Evolutionary conservation across 2,329 filamentous ascomycete genomes (phyloP), one percentile per base, ranked within the genome.

Genomic region (Xylaria arbuscula): DNA sequence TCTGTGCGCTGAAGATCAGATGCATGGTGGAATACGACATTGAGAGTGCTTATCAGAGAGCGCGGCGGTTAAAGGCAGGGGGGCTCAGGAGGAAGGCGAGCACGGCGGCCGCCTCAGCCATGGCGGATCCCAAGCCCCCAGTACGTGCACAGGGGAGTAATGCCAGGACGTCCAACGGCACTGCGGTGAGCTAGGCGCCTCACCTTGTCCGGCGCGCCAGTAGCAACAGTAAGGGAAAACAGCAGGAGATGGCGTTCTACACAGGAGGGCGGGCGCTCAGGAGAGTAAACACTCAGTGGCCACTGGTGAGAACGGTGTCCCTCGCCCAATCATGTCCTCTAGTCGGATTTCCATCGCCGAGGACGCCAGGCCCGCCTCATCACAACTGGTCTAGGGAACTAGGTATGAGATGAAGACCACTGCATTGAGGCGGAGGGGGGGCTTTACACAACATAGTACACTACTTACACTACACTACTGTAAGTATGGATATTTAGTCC

Each of bases 11-110:
- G 69, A 91, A 91, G 74, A 90, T 97, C 7, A 84, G 95, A 7
- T 96, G 93, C 79, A 91, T 90, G 4, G 87, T 98, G 8, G 95
- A 98, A 79, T 91, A 94, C 64, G 94, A 97, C 77, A 84, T 98
- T 11, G 94, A 98, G 78, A 84, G 90, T 55, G 92, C 93, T 0
- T 98, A 97, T 79, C 92, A 97, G 79, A 83, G 91, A 66, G 91
- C 95, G 0, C 84, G 93, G 68, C 87, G 90, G 70, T 79, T 87
- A 36, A 88, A 87, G 75, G 86, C 86, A 0, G 84, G 84, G 0
- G 84, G 82, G 3, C 72, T 87, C 53, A 79, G 84, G 66, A 78
- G 85, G 51, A 86, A 85, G 74, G 74, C 74, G n/a, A 81, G 78
- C 59, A 73, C 73, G 28, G 64, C 50, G 9, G 61, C 72, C 13